Conservation (phyloP, 805 yeast genomes). For the Lachancea sp. region DNA sequence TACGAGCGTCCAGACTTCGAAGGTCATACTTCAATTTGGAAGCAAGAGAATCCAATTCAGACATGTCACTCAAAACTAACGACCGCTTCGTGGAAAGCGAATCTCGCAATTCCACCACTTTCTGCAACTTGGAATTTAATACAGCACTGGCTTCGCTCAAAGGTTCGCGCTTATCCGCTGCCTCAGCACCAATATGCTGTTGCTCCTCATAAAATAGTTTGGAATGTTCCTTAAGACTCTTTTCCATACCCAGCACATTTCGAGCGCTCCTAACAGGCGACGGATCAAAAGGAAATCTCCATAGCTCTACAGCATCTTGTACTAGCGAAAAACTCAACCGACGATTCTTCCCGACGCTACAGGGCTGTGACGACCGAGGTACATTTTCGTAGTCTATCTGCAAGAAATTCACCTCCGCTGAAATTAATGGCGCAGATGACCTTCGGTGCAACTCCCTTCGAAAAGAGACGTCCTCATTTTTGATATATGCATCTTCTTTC, state of each 20-base stretch:
- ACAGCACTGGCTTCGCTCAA: slow-evolving; percentile 14
- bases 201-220: slow-evolving; percentile 7
- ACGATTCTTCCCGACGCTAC: slow-evolving; percentile 4
- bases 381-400: slow-evolving; percentile 8
- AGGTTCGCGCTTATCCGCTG: slow-evolving; percentile 3
- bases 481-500: background rate
- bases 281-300: slow-evolving; percentile 30
- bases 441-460: slow-evolving; percentile 25
- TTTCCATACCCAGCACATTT: slow-evolving; percentile 19
- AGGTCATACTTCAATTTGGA: slow-evolving; percentile 63
- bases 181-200: slow-evolving; percentile 7
- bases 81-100: slow-evolving; percentile 26
- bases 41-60: slow-evolving; percentile 48
- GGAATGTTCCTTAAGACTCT: slow-evolving; percentile 11
- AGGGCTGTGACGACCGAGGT: background rate
- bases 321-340: slow-evolving; percentile 23
- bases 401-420: slow-evolving; percentile 5
- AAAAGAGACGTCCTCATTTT: slow-evolving; percentile 13
- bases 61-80: slow-evolving; percentile 35
- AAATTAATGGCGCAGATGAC: slow-evolving; percentile 19
- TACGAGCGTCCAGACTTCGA: slow-evolving; percentile 49
- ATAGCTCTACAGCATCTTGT: slow-evolving; percentile 21
- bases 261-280: slow-evolving; percentile 28
- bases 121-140: slow-evolving; percentile 14
- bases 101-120: slow-evolving; percentile 17